phyloP scores from a whole-genome alignment of 257 asterid species.

The Solanum chilense region DNA sequence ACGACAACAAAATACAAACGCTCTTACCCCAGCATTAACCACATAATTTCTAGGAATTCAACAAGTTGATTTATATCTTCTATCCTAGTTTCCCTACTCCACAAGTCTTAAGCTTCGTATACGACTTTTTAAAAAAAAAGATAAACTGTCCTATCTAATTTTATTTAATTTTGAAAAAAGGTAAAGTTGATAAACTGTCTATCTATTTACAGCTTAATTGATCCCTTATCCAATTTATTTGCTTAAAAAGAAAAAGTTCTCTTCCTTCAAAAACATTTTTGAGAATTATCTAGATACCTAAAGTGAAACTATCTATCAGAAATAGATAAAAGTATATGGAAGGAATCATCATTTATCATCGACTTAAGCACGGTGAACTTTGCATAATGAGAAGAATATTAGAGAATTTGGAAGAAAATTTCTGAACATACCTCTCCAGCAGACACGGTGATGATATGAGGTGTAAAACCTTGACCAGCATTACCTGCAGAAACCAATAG shows the following conservation, averaged over 20 bases:
- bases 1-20: not conserved
- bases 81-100: not conserved
- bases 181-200: not conserved
- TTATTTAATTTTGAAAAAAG: not conserved
- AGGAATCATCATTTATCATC: not conserved
- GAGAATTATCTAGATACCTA: not conserved
- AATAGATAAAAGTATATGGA: not conserved
- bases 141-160: not conserved
- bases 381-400: not conserved
- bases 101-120: not conserved
- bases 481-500: slow-evolving; percentile 28
- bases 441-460: slow-evolving; percentile 39
- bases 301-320: not conserved
- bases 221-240: not conserved
- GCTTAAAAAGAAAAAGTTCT: not conserved
- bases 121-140: not conserved
- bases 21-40: not conserved
- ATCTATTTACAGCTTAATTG: not conserved
- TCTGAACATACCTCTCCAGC: slow-evolving; percentile 46
- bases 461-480: slow-evolving; percentile 38
- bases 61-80: not conserved
- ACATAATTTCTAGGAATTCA: not conserved
- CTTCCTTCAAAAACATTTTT: not conserved
- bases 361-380: not conserved
- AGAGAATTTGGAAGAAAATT: not conserved